phyloP scores from a whole-genome alignment of 208 protist genomes.

The Willaertia magna region DNA sequence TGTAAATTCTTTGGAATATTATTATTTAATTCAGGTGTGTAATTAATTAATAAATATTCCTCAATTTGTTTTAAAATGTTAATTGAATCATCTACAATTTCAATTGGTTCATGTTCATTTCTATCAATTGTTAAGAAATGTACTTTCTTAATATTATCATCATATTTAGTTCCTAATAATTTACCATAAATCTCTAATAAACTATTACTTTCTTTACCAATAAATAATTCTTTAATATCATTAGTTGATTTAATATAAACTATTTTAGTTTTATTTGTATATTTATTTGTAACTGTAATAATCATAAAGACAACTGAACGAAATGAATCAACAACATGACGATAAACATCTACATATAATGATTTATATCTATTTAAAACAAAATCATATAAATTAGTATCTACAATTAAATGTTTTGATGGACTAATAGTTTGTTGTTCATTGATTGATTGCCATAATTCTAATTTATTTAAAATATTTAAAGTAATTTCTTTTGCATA shows the following conservation, averaged over 20 bases:
- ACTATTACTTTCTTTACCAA: too few species aligned
- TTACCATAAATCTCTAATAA: background rate
- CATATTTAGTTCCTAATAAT: background rate
- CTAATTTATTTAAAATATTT: too few species aligned
- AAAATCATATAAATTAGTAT: background rate
- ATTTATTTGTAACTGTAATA: background rate
- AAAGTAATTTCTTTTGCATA: background rate
- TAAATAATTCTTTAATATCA: background rate
- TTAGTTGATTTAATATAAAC: background rate
- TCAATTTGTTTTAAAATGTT: too few species aligned
- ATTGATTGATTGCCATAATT: background rate
- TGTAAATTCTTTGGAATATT: too few species aligned
- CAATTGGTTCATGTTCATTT: background rate
- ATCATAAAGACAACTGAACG: background rate
- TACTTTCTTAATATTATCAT: background rate
- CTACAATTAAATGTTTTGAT: background rate
- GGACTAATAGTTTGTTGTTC: background rate
- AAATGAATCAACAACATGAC: background rate
- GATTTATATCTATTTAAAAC: background rate
- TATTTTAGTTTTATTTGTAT: background rate
- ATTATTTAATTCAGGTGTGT: too few species aligned
- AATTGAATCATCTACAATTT: too few species aligned
- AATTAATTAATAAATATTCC: too few species aligned
- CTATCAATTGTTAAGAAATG: background rate
- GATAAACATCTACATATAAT: background rate